Evolutionary conservation across 108 stramenopile genomes (phyloP).

Genomic region (Discostella pseudostelligera): DNA sequence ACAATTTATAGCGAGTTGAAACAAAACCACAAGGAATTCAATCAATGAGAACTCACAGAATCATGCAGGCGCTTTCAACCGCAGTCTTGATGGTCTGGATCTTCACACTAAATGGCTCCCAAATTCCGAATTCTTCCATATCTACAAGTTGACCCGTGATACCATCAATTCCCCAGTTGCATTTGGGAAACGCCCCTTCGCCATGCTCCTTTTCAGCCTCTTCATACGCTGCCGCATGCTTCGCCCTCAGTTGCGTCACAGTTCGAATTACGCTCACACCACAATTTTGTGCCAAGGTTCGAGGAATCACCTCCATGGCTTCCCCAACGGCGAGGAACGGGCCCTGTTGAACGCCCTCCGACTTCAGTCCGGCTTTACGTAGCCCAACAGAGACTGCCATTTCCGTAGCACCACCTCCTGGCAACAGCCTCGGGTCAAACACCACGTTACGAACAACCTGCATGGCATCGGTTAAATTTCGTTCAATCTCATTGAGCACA

Average conservation of each 20-base stretch:
- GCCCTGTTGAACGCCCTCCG: slow-evolving; percentile 90
- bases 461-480: slow-evolving; percentile 99
- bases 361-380: slow-evolving; percentile 66
- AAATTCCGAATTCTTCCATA: slow-evolving; percentile 96
- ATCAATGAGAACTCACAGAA: slow-evolving; percentile 56
- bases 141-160: slow-evolving; percentile 92
- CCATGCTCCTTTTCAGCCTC: slow-evolving; percentile 45
- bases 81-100: slow-evolving; percentile 99
- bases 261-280: slow-evolving; percentile 98
- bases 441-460: slow-evolving; percentile 99
- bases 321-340: slow-evolving; percentile 96
- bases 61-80: slow-evolving; percentile 98
- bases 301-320: slow-evolving; percentile 99
- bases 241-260: slow-evolving; percentile 94
- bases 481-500: slow-evolving; percentile 99
- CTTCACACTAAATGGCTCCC: slow-evolving; percentile 99
- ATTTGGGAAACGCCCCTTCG: slow-evolving; percentile 47
- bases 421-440: slow-evolving; percentile 94
- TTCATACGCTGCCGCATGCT: slow-evolving; percentile 87
- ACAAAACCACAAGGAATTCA: slow-evolving; percentile 5
- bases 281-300: slow-evolving; percentile 98
- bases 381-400: slow-evolving; percentile 97
- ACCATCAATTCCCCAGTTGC: slow-evolving; percentile 96
- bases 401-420: slow-evolving; percentile 99
- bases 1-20: slow-evolving; percentile 2